phyloP scores from a whole-genome alignment of 139 green algal genomes.

The Coccomyxa sp. region DNA sequence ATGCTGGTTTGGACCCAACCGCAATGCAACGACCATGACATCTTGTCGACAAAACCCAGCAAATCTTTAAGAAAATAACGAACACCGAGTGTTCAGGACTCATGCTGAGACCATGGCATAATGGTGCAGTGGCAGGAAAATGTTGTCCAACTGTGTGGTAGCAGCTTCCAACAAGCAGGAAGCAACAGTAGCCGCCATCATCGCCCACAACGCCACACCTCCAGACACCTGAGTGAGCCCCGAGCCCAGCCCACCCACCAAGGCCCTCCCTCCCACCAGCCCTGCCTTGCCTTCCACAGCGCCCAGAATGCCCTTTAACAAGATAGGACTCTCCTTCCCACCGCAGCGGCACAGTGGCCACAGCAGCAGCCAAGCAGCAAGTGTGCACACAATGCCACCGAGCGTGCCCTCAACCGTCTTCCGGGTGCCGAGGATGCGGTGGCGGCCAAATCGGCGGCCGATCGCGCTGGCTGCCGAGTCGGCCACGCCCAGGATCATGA shows the following conservation, averaged over 20 bases:
- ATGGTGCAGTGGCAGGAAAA: constrained; percentile 64
- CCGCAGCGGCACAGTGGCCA: constrained; percentile 1
- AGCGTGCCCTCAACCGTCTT: constrained; percentile 76
- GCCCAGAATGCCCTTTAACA: background rate
- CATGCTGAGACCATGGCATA: constrained; percentile 36
- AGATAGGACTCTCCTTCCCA: background rate
- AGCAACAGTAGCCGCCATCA: constrained; percentile 35
- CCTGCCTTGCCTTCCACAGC: background rate
- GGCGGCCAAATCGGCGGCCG: constrained; percentile 10
- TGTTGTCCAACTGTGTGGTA: constrained; percentile 78
- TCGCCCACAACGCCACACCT: constrained; percentile 12
- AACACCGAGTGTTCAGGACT: background rate
- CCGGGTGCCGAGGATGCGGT: constrained; percentile 25
- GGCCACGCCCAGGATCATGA: constrained; percentile 57
- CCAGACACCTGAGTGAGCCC: background rate
- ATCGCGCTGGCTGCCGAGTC: constrained; percentile 34
- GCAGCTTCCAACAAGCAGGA: constrained; percentile 66
- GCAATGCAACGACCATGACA: too few species aligned
- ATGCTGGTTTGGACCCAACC: too few species aligned
- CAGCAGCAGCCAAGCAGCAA: constrained; percentile 41
- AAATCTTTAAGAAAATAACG: too few species aligned
- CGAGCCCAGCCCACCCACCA: background rate
- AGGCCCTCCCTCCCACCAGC: background rate
- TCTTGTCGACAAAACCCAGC: too few species aligned
- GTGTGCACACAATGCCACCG: constrained; percentile 35